Base-by-base conservation (phyloP, 2,329 filamentous ascomycete species). In the Aaosphaeria pasadenensis region DNA sequence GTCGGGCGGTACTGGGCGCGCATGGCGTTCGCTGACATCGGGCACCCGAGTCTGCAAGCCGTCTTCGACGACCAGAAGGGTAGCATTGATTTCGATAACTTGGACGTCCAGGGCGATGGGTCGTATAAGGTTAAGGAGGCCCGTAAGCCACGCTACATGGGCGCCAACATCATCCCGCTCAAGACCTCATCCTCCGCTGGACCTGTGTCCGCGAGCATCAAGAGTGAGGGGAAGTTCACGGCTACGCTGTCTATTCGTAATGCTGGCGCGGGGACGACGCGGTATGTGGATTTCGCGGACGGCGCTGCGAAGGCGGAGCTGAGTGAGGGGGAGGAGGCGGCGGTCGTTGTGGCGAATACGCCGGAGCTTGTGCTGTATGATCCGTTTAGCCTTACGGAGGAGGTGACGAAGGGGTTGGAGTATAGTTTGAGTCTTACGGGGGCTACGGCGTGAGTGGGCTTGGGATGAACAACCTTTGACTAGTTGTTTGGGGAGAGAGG, bases 1-100 rank as follows among this genome's bases (percentile, higher is more conserved):
- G 71, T 80, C 6, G 76, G 71, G 5, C 63, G 67, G 11, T 79
- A 79, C 62, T 79, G 76, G 77, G 77, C 76, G 1, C 72, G 72
- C 52, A 80, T 80, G 77, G 77, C 77, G 5, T 77, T 74, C 49
- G 74, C 73, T 13, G 77, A 79, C 40, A 76, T 79, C 29, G 75
- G 73, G 7, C 74, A 79, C 52, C 50, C 67, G 1, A 67, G 66
- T 5, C 73, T 73, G 1, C 71, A 72, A 24, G 58, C 68, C 1
- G 53, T 64, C 36, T 78, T 75, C 58, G 53, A 68, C 3, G 51
- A 50, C 36, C 63, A 74, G 53, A 67, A 69, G 11, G 9, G 9
- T 11, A 9, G 33, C 9, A 36, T 36, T 13, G 13, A 36, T 13
- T 36, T 11, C 33, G 33, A 9, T 9, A 36, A 36, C 33, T 13